Evolutionary conservation across 768 basidiomycete genomes (phyloP), one percentile per base, ranked within the genome.

Genomic region (Hysterangium stoloniferum): DNA sequence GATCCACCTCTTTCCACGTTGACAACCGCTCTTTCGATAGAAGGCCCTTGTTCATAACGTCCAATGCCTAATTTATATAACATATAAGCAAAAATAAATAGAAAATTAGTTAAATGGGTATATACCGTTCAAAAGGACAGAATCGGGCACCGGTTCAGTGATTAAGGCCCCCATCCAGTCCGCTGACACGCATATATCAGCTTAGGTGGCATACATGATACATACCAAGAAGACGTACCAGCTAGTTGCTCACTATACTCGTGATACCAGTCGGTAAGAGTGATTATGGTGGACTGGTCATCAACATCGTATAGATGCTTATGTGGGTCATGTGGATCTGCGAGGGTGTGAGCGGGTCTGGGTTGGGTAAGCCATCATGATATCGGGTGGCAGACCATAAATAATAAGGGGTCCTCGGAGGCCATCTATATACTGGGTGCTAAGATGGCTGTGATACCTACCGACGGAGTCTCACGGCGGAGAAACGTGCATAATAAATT

Each of bases 241-340:
- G 37, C 37, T 15, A 51, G 27, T 25, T 43, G 25, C 31, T 51
- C 49, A 12, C 31, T 32, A 40, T 51, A 45, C 5, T 48, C 19
- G n/a, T 62, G 62, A 7, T 62, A 73, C 73, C 75, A 76, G 55
- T 76, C 75, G 1, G 71, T 66, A 15, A 76, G 59, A 1, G 71
- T 72, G 52, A 76, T 73, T 29, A 78, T 58, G 7, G 77, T 78
- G 13, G 63, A 59, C 61, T 75, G 75, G 52, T 66, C 56, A 47
- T 67, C 66, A 37, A 67, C 48, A 43, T 62, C 66, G 45, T 70
- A 72, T 45, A 64, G 53, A 31, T 53, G 22, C 15, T 15, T 27
- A 34, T 51, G 49, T 17, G 49, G 49, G 40, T 51, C 49, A n/a
- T 41, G 3, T 4, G 49, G 49, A 31, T 51, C 49, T 51, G 47